phyloP scores from a whole-genome alignment of 2,329 filamentous ascomycete genomes.

The Beauveria sp. region DNA sequence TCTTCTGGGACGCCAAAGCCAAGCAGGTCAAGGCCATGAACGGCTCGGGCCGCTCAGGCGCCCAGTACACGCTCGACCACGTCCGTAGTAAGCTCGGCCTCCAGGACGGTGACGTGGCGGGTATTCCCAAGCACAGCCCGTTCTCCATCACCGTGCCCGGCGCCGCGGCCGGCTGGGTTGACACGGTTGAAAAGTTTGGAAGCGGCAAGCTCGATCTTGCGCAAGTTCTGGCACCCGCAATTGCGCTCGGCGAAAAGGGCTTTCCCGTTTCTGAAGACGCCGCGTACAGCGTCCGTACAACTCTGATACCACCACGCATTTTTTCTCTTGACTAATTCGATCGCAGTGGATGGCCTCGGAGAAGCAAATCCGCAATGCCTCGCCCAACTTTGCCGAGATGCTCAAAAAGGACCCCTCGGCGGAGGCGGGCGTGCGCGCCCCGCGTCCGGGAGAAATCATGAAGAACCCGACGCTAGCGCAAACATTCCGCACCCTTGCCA shows the following conservation, averaged over 20 bases:
- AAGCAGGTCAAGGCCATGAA: slow-evolving; percentile 82
- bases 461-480: slow-evolving; percentile 73
- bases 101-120: slow-evolving; percentile 42
- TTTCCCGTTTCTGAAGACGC: slow-evolving; percentile 83
- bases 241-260: slow-evolving; percentile 77
- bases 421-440: slow-evolving; percentile 63
- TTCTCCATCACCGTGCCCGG: slow-evolving; percentile 84
- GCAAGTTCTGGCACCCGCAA: slow-evolving; percentile 74
- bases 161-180: slow-evolving; percentile 87
- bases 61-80: slow-evolving; percentile 58
- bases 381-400: slow-evolving; percentile 81
- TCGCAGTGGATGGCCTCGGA: slow-evolving; percentile 68
- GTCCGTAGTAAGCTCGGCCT: slow-evolving; percentile 64
- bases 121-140: slow-evolving; percentile 68
- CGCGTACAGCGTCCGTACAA: slow-evolving; percentile 52
- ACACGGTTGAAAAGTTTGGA: slow-evolving; percentile 80
- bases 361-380: slow-evolving; percentile 56
- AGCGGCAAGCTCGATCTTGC: slow-evolving; percentile 73
- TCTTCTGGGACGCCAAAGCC: slow-evolving; percentile 80
- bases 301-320: background rate
- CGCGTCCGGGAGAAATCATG: slow-evolving; percentile 77
- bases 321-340: background rate
- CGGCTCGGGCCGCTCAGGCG: slow-evolving; percentile 79
- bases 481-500: slow-evolving; percentile 72
- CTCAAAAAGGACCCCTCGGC: slow-evolving; percentile 68